Percentiles rank a stretch among this genome's conserved stretches.
phyloP scores from a whole-genome alignment of 192 early-diverging fungal genomes.

The Globomyces pollinis-pini region DNA sequence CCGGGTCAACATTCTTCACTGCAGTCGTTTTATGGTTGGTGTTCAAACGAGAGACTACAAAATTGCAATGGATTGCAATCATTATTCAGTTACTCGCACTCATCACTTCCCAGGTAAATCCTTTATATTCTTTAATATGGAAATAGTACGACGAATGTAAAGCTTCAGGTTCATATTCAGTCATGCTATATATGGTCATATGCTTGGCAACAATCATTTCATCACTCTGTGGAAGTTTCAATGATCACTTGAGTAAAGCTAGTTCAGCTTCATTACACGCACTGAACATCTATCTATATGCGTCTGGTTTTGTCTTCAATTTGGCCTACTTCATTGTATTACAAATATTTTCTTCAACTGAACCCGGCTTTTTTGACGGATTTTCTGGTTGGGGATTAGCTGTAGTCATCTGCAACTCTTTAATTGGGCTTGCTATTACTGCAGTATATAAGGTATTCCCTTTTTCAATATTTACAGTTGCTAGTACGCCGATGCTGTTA shows the following conservation, averaged over 20 bases:
- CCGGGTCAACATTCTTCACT: conserved; percentile 3
- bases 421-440: conserved; percentile 13
- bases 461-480: too few relatives aligned
- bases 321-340: neutral
- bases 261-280: conserved; percentile 4
- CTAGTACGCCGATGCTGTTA: conserved; percentile 18
- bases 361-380: conserved; percentile 15
- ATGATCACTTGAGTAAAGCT: conserved; percentile 8
- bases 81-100: too few relatives aligned
- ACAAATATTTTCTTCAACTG: neutral
- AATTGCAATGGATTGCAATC: conserved; percentile 15
- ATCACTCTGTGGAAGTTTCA: conserved; percentile 1
- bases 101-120: too few relatives aligned
- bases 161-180: neutral
- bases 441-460: conserved; percentile 19
- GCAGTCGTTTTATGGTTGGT: conserved; percentile 6
- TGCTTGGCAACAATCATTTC: conserved; percentile 1
- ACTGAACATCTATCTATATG: conserved; percentile 10
- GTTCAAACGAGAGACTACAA: neutral
- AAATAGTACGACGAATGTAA: conserved; percentile 12
- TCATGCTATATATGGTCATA: neutral
- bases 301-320: conserved; percentile 6
- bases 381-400: neutral
- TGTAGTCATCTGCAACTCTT: conserved; percentile 9
- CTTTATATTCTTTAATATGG: neutral